phyloP scores from a whole-genome alignment of 768 basidiomycete genomes.

The Obba rivulosa region DNA sequence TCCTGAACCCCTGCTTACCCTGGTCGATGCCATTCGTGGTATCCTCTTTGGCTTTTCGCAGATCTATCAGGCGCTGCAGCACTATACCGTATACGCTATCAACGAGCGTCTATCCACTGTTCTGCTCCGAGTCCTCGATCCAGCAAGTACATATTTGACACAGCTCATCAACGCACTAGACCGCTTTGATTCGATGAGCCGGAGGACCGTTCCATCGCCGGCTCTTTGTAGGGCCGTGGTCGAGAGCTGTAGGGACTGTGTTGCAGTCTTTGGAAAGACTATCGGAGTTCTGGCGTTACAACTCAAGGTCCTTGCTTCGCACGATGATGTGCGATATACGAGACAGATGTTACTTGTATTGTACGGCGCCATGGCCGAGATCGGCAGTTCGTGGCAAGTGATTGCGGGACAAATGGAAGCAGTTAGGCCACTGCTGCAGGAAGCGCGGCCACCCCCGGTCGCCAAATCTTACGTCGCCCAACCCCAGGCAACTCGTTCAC shows the following conservation, averaged over 20 bases:
- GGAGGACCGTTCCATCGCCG: slow-evolving; percentile 62
- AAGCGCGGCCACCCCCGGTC: slow-evolving; percentile 31
- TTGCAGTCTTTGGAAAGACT: slow-evolving; percentile 83
- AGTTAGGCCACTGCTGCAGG: slow-evolving; percentile 58
- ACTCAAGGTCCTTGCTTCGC: slow-evolving; percentile 65
- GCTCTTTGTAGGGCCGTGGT: slow-evolving; percentile 71
- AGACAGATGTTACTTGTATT: slow-evolving; percentile 82
- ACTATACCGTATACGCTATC: slow-evolving; percentile 78
- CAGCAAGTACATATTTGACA: slow-evolving; percentile 75
- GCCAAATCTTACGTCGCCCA: slow-evolving; percentile 26
- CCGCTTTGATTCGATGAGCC: slow-evolving; percentile 80
- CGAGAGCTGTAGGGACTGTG: slow-evolving; percentile 79
- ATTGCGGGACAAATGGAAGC: slow-evolving; percentile 68
- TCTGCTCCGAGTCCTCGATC: slow-evolving; percentile 79
- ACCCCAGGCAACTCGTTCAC: slow-evolving; percentile 28
- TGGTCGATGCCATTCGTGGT: slow-evolving; percentile 87
- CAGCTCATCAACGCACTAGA: slow-evolving; percentile 86
- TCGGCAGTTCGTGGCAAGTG: slow-evolving; percentile 77
- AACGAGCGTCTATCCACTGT: slow-evolving; percentile 80
- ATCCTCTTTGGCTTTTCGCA: slow-evolving; percentile 91
- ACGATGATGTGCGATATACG: slow-evolving; percentile 83
- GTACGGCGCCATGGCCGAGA: slow-evolving; percentile 86
- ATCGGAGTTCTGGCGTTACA: slow-evolving; percentile 78
- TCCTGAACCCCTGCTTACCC: slow-evolving; percentile 58
- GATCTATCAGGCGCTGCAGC: slow-evolving; percentile 82